Evolutionary conservation across 1,284 basidiomycete species (phyloP), one percentile per base, ranked within the genome.

Genomic region (Ustilago bromivora): DNA sequence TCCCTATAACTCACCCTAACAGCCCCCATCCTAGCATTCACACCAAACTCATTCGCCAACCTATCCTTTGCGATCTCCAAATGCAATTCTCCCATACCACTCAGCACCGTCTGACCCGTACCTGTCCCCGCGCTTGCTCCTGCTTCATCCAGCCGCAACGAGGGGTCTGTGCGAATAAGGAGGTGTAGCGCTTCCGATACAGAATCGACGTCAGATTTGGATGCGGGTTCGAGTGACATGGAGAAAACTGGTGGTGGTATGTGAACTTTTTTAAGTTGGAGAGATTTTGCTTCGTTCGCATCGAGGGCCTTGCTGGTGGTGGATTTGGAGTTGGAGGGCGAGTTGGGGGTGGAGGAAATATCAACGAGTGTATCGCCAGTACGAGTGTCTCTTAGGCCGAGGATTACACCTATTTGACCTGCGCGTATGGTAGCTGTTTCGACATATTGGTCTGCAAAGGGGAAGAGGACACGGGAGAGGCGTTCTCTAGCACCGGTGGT

Each of bases 1-100:
- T 95, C 94, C 32, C 93, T 90, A 87, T 92, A 94, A 84, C 91
- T 92, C 56, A 96, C 94, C 6, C 92, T 89, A 63, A 94, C 90
- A 61, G 87, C 88, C 3, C 94, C 94, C 82, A 94, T 90, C 82
- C 93, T 90, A 73, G 93, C 94, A 47, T 90, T 89, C 19, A 89
- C 93, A 34, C 90, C 89, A 90, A 93, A 96, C 86, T 95, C 94
- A 69, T 93, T 91, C 61, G 88, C 88, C 36, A 96, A 87, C 32
- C 94, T 89, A 41, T 91, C 90, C 86, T 94, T 92, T 1, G 94
- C 89, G 66, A 96, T 95, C 85, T 96, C 94, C 8, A 96, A 89
- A 84, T 96, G 94, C 34, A 96, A 89, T 43, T 92, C 91, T 13
- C 94, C 94, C 63, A 95, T 90, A 4, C 94, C 94, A 77, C 94